Conservation (phyloP, 1,284 basidiomycete species). For the Waitea zeae region DNA sequence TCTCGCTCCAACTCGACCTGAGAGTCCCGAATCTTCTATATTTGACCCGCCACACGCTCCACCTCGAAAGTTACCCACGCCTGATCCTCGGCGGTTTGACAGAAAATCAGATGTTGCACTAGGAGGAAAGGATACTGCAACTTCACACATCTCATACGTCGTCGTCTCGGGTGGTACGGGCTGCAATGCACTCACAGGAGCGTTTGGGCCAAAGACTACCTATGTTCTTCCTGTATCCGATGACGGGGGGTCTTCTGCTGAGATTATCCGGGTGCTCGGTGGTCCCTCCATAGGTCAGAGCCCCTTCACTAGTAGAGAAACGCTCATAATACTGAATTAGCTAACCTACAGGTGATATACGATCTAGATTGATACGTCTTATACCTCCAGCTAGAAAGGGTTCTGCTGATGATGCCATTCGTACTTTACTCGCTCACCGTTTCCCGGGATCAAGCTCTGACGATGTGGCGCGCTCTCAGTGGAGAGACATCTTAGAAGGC, state of each 20-base stretch:
- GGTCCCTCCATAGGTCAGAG: slow-evolving; percentile 61
- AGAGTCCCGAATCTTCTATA: no score
- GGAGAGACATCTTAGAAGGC: slow-evolving; percentile 90
- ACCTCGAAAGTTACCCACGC: no score
- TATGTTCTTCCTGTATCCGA: slow-evolving; percentile 75
- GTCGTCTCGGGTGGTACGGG: slow-evolving; percentile 74
- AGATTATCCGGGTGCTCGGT: slow-evolving; percentile 71
- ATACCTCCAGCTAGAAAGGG: slow-evolving; percentile 46
- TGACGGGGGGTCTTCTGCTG: slow-evolving; percentile 73
- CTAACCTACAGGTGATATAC: slow-evolving; percentile 50
- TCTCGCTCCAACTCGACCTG: no score
- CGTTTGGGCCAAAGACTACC: slow-evolving; percentile 46
- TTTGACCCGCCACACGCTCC: no score
- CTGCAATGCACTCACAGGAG: slow-evolving; percentile 63
- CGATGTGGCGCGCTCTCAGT: slow-evolving; percentile 70
- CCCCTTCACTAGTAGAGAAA: no score
- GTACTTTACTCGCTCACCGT: slow-evolving; percentile 64
- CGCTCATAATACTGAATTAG: background rate
- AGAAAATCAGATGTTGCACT: no score
- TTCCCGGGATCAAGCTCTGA: slow-evolving; percentile 63
- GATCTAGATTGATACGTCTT: slow-evolving; percentile 65
- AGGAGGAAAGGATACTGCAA: no score
- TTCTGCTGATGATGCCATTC: slow-evolving; percentile 54
- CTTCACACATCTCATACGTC: no score
- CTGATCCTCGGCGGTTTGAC: no score